Percentiles rank a stretch among this genome's conserved stretches.
phyloP scores from a whole-genome alignment of 1,139 yeast species.

The Spencermartinsiella ligniputridi region DNA sequence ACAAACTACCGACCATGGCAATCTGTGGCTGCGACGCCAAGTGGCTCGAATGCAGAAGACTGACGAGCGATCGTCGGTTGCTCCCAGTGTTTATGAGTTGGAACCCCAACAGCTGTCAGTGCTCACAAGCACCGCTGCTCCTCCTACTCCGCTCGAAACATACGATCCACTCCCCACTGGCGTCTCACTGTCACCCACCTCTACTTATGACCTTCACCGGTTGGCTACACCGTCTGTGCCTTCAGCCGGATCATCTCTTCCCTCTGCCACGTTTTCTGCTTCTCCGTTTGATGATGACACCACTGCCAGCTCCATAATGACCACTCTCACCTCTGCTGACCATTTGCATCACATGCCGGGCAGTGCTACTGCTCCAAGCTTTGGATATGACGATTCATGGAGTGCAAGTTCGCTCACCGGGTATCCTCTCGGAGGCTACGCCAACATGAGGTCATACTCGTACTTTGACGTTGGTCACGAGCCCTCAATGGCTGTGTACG shows the following conservation, averaged over 20 bases:
- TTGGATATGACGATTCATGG: not conserved
- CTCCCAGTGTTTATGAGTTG: constrained; percentile 1
- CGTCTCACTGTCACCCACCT: constrained; percentile 1
- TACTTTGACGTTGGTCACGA: constrained; percentile 11
- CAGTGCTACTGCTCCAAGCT: not conserved
- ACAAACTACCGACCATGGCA: constrained; percentile 5
- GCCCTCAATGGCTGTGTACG: constrained; percentile 11
- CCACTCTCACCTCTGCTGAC: constrained; percentile 1
- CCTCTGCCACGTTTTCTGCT: constrained; percentile 2
- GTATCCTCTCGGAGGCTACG: constrained; percentile 5
- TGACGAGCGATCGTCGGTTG: constrained; percentile 4
- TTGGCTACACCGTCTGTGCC: not conserved
- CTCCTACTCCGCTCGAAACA: not conserved
- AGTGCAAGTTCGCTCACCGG: not conserved
- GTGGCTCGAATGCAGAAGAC: constrained; percentile 18
- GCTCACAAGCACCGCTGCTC: not conserved
- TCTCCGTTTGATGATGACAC: constrained; percentile 15
- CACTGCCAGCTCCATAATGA: constrained; percentile 1
- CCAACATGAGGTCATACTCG: constrained; percentile 11
- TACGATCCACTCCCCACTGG: not conserved
- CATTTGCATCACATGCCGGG: not conserved
- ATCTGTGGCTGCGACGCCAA: constrained; percentile 22
- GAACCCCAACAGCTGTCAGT: constrained; percentile 2
- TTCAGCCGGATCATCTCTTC: not conserved
- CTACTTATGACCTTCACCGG: not conserved